Evolutionary conservation across 164 flowering plant species (phyloP), one percentile per base, ranked within the genome.

Genomic region (Umbellularia californica): DNA sequence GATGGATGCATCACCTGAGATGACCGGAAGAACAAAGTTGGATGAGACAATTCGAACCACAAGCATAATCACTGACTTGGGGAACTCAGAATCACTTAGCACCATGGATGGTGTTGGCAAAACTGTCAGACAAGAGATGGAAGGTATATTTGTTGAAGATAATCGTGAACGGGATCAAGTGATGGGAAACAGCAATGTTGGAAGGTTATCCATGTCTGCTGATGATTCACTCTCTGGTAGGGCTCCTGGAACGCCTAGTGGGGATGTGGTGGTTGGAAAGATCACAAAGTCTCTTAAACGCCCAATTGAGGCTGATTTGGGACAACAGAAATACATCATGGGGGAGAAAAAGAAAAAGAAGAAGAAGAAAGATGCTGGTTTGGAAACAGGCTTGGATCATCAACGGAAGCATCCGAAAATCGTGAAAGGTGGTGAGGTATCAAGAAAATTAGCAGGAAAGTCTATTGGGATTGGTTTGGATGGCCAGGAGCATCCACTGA

Each of bases 291-390:
- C 70, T 72, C 78, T 58, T 20, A 91, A 87, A 76, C 84, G 84
- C 14, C 82, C 82, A 28, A 51, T 74, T 9, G 90, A 73, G 17
- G 88, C 17, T 15, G 5, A 86, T 58, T 6, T 76, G 67, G 69
- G 63, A 62, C 55, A 83, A 68, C 88, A 81, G 25, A 83, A 73
- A 69, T 64, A 86, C 64, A 63, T 51, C 3, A 55, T 50, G 17
- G 83, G 76, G 60, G 85, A 84, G 75, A 86, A 83, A 78, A 92
- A 84, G 87, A 90, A 66, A n/a, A 70, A 70, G 65, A 89, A 86
- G 58, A 85, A 77, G 83, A 88, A 82, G 80, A 86, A 82, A 71
- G 84, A 79, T 72, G 15, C 33, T 47, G 77, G 74, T 13, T 19
- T 65, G n/a, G 86, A 83, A 72, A 25, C 72, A 27, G 70, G 66